Evolutionary conservation across 495 filamentous ascomycete species (phyloP), one percentile per base, ranked within the genome.

Genomic region (Cercophora newfieldiana): DNA sequence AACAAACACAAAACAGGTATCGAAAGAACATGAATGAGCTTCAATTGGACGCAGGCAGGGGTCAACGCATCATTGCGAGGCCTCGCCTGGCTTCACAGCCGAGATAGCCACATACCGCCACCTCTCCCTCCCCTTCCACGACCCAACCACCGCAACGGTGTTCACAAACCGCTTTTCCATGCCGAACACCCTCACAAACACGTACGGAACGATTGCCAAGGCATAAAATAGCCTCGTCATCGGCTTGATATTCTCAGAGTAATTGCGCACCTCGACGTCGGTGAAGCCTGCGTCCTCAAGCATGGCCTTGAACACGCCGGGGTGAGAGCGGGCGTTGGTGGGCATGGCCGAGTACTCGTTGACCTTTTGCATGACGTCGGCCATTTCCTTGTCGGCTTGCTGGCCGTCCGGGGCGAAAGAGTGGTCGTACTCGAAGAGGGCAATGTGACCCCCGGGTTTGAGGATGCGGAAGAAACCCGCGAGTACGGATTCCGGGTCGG

Each of bases 351-450:
- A 72, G 59, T 78, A 75, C 29, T 79, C 65, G 65, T 85, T 83
- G 59, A 83, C 70, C 61, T 66, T 58, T 25, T 61, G 24, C 79
- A 81, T 75, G 8, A 68, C 44, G 33, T 72, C 29, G 0, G 33
- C 28, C 54, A 68, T 22, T 55, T 77, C 67, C 58, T 64, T 67
- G 51, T 71, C 66, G 21, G 30, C 30, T 6, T 19, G 19, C 50
- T 37, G 33, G 63, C 19, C 31, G 24, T 59, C 29, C 19, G 12
- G n/a, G 25, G 19, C 19, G 22, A 31, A n/a, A 68, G 59, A 30
- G 59, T 85, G 78, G 68, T 86, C 84, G 56, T 85, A 85, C 70
- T 87, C 84, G 69, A 84, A 79, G 14, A 84, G 65, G 2, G 75
- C 81, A 18, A 87, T 31, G 0, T 69, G 67, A 3, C 83, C 83